phyloP scores from a whole-genome alignment of 2,329 filamentous ascomycete genomes.

The Ceratocystiopsis brevicomis region DNA sequence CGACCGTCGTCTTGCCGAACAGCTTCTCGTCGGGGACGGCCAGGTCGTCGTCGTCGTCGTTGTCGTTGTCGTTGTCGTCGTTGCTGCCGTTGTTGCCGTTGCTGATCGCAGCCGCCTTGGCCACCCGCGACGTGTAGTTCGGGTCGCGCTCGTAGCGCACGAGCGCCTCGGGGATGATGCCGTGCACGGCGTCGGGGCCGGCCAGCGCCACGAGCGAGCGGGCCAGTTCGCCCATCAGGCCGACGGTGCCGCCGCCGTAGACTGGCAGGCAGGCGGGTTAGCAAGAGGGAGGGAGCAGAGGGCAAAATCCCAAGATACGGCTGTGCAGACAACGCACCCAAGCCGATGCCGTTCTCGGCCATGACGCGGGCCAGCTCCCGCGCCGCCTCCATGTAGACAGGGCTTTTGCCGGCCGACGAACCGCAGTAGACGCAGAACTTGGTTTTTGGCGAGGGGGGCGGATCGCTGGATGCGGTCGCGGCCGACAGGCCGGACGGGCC shows the following conservation, averaged over 20 bases:
- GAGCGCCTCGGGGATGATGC: slow-evolving; percentile 78
- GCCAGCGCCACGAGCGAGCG: slow-evolving; percentile 67
- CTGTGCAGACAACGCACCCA: slow-evolving; percentile 30
- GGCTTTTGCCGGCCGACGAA: slow-evolving; percentile 51
- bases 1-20: slow-evolving; percentile 74
- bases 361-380: slow-evolving; percentile 54
- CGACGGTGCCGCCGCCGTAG: slow-evolving; percentile 86
- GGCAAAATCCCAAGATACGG: too few species aligned
- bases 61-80: too few species aligned
- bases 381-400: slow-evolving; percentile 61
- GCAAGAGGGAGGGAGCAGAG: neutral
- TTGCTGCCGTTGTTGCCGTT: neutral
- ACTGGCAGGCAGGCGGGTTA: slow-evolving; percentile 28
- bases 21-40: slow-evolving; percentile 41
- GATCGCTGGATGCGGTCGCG: slow-evolving; percentile 9
- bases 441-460: slow-evolving; percentile 22
- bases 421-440: slow-evolving; percentile 94
- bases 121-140: slow-evolving; percentile 24
- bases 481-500: slow-evolving; percentile 2
- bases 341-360: slow-evolving; percentile 55
- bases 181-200: slow-evolving; percentile 69
- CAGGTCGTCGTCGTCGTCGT: slow-evolving; percentile 16
- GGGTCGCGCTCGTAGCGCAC: slow-evolving; percentile 58
- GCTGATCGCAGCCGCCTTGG: slow-evolving; percentile 11
- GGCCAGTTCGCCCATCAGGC: slow-evolving; percentile 88